Evolutionary conservation across 1,284 basidiomycete genomes (phyloP).

Genomic region (Leccinum laetum): DNA sequence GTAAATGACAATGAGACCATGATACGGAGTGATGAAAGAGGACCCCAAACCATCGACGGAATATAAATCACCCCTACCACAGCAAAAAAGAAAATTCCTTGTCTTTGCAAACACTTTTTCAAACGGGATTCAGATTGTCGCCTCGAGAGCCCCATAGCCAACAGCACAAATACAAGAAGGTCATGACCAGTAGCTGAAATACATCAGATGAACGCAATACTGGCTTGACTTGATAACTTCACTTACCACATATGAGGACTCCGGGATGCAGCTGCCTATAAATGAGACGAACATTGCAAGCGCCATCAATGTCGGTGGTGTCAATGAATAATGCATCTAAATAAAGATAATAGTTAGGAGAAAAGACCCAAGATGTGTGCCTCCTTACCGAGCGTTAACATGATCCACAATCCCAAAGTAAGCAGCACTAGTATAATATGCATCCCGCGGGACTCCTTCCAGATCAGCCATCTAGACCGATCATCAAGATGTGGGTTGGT

Average conservation of each 20-base stretch:
- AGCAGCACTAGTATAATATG: constrained; percentile 14
- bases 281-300: background rate
- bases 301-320: background rate
- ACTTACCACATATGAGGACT: constrained; percentile 20
- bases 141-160: constrained; percentile 14
- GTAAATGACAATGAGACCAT: background rate
- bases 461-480: constrained; percentile 25
- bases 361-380: background rate
- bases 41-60: constrained; percentile 8
- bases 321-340: constrained; percentile 4
- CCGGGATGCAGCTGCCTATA: background rate
- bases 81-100: constrained; percentile 22
- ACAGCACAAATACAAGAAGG: constrained; percentile 19
- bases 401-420: constrained; percentile 17
- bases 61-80: constrained; percentile 11
- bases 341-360: background rate
- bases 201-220: background rate
- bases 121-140: constrained; percentile 15
- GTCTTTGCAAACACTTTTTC: constrained; percentile 11
- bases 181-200: constrained; percentile 16
- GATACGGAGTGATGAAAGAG: background rate
- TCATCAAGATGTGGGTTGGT: background rate
- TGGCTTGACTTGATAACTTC: background rate
- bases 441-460: constrained; percentile 17
- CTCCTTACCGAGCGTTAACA: constrained; percentile 16